Conservation (phyloP, 2,329 filamentous ascomycete species). For the Cytospora leucostoma region DNA sequence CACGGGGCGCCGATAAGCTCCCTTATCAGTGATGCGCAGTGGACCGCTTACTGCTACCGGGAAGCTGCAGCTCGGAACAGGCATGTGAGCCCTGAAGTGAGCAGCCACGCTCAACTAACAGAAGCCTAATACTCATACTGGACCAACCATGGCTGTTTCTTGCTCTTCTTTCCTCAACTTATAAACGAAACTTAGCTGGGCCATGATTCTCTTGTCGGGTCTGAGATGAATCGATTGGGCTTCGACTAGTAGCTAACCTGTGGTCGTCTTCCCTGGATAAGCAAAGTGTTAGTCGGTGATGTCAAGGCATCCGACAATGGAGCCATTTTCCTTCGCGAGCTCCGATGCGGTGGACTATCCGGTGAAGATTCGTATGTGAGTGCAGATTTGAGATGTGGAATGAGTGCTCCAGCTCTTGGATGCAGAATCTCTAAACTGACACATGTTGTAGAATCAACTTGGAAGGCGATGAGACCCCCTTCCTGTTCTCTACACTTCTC, state of each 20-base stretch:
- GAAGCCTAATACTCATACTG: no score
- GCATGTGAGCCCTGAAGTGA: neutral
- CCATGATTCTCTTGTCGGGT: neutral
- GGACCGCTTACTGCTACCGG: neutral
- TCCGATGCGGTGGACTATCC: slow-evolving; percentile 81
- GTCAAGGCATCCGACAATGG: slow-evolving; percentile 57
- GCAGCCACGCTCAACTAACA: neutral
- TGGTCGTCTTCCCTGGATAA: neutral
- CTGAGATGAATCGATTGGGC: neutral
- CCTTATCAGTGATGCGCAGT: neutral
- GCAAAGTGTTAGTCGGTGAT: neutral
- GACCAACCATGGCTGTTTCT: neutral
- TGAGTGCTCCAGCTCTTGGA: neutral
- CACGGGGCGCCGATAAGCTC: neutral
- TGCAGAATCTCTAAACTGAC: neutral
- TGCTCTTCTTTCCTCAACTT: neutral
- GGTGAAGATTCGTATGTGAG: slow-evolving; percentile 66
- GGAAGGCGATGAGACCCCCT: slow-evolving; percentile 74
- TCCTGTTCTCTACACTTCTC: slow-evolving; percentile 76
- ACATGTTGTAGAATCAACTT: slow-evolving; percentile 62
- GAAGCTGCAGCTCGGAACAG: neutral
- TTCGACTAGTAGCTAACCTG: neutral
- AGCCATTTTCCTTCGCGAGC: slow-evolving; percentile 92
- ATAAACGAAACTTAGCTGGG: neutral
- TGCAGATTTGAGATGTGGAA: neutral